Percentiles rank a stretch among this genome's conserved stretches.
These are phyloP conservation scores for Xylaria hypoxylon DNA, from an alignment of 2,329 filamentous ascomycete species.

Conservation along the genomic window DNA sequence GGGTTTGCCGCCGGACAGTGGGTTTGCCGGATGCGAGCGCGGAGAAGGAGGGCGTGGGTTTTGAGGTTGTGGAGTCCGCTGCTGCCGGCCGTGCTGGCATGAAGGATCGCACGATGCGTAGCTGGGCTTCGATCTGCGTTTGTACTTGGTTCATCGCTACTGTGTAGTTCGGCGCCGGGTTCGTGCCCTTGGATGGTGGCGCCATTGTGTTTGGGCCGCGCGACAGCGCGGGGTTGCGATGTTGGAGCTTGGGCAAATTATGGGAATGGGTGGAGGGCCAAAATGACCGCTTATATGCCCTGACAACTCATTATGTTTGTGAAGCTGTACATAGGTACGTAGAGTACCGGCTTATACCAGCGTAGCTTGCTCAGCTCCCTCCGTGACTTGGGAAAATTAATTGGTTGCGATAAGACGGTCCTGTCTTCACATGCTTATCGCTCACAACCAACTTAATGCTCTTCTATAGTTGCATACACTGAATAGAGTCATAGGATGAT, in stretches of 20 bases:
- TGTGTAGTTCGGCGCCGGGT: conserved; percentile 50
- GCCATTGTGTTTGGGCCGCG: conserved; percentile 42
- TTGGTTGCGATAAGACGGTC: conserved; percentile 16
- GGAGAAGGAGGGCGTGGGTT: conserved; percentile 36
- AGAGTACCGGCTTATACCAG: background rate
- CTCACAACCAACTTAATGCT: background rate
- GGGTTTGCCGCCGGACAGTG: conserved; percentile 8
- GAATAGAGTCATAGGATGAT: background rate
- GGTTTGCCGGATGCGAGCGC: conserved; percentile 32
- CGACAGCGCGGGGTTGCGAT: background rate
- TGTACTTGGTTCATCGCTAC: conserved; percentile 50
- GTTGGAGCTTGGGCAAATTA: background rate
- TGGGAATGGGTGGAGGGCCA: too few relatives aligned
- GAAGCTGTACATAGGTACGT: background rate
- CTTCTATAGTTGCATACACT: background rate
- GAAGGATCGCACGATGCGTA: conserved; percentile 38
- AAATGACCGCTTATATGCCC: conserved; percentile 1
- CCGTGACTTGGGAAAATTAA: conserved; percentile 19
- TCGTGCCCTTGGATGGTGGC: conserved; percentile 43
- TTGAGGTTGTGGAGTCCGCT: background rate
- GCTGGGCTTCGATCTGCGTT: conserved; percentile 42
- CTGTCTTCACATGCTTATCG: conserved; percentile 29
- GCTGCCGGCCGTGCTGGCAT: conserved; percentile 24
- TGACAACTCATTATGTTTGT: background rate
- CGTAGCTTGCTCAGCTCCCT: conserved; percentile 11